These are phyloP conservation scores for Fusarium poae DNA, from an alignment of 2,329 filamentous ascomycete species.

Conservation along the genomic window DNA sequence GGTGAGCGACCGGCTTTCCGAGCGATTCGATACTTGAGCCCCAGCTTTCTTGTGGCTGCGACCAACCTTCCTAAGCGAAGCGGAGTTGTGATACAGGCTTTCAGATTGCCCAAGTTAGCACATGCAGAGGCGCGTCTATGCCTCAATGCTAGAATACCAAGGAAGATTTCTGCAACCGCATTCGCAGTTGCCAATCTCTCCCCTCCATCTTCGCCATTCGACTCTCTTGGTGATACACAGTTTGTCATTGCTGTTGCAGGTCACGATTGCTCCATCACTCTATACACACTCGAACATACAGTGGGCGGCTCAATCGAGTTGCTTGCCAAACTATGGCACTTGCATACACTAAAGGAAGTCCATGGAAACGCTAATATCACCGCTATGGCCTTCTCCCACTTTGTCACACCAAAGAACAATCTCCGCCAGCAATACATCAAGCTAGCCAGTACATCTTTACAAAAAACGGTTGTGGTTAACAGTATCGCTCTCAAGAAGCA, in stretches of 20 bases:
- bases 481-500: slow-evolving; percentile 75
- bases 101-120: slow-evolving; percentile 62
- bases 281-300: slow-evolving; percentile 82
- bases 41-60: slow-evolving; percentile 68
- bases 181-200: slow-evolving; percentile 81
- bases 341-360: slow-evolving; percentile 66
- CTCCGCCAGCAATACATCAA: slow-evolving; percentile 65
- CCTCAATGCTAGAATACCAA: slow-evolving; percentile 70
- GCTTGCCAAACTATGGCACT: slow-evolving; percentile 64
- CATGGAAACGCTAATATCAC: slow-evolving; percentile 70
- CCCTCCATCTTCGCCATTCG: slow-evolving; percentile 63
- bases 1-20: slow-evolving; percentile 66
- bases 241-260: slow-evolving; percentile 84
- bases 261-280: slow-evolving; percentile 81
- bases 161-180: slow-evolving; percentile 78
- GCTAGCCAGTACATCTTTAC: slow-evolving; percentile 84
- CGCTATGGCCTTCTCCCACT: slow-evolving; percentile 69
- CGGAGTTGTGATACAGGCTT: slow-evolving; percentile 68
- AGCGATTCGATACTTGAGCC: slow-evolving; percentile 69
- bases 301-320: slow-evolving; percentile 61
- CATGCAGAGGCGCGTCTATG: slow-evolving; percentile 62
- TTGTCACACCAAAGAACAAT: slow-evolving; percentile 65
- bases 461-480: slow-evolving; percentile 83
- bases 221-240: slow-evolving; percentile 74
- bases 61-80: slow-evolving; percentile 70